Conservation (phyloP, 2,329 filamentous ascomycete species). For the Cercospora berteroae region DNA sequence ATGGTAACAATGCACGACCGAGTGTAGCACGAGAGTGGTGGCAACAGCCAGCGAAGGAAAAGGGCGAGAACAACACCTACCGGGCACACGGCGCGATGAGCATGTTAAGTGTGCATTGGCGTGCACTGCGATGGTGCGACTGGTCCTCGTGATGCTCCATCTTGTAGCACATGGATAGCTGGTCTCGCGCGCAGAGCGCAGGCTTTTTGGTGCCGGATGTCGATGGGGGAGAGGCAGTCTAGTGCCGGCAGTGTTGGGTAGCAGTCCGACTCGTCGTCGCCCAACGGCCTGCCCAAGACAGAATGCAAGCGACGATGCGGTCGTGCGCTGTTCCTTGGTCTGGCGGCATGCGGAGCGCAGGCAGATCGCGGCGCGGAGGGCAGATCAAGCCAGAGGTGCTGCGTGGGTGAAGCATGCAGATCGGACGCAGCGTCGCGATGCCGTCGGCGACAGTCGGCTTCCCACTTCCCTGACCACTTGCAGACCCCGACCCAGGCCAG, state of each 20-base stretch:
- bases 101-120: neutral
- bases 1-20: neutral
- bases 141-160: neutral
- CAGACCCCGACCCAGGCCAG: neutral
- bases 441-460: neutral
- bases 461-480: neutral
- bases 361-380: neutral
- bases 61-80: slow-evolving; percentile 2
- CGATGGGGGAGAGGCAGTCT: neutral
- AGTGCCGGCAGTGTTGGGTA: slow-evolving; percentile 4
- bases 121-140: slow-evolving; percentile 3
- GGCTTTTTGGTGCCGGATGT: neutral
- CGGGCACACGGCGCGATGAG: slow-evolving; percentile 4
- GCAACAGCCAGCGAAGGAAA: slow-evolving; percentile 1
- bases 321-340: slow-evolving; percentile 5
- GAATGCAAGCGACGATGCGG: neutral
- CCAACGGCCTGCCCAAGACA: neutral
- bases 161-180: slow-evolving; percentile 10
- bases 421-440: neutral
- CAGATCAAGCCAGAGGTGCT: neutral
- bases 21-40: neutral
- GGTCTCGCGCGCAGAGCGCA: neutral
- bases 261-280: slow-evolving; percentile 1
- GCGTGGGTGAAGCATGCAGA: slow-evolving; percentile 1
- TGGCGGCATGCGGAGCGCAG: neutral